Evolutionary conservation across 495 filamentous ascomycete genomes (phyloP), one percentile per base, ranked within the genome.

Genomic region (Neurospora sp.): DNA sequence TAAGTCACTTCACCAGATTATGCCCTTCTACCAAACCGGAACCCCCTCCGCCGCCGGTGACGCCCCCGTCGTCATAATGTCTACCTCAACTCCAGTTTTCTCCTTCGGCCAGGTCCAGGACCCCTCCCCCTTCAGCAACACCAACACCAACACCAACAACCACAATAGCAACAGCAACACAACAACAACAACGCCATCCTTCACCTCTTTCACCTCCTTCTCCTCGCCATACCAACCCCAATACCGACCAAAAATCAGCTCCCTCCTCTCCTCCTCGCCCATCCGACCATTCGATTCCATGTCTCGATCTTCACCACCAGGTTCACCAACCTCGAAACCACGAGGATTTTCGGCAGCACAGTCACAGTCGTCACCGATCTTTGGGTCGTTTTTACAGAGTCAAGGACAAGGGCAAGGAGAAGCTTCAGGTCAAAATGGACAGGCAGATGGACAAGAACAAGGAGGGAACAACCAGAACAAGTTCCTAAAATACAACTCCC

Each of bases 361-460:
- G 12, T 53, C 40, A 4, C 76, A 77, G 35, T 75, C 75, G 2
- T 77, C 75, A 18, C 75, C 75, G 1, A 73, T 77, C 35, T 40
- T 61, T 9, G 44, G 27, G 14, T 65, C 53, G 1, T 9, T 65
- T 0, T 18, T 65, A 1, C 71, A 71, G 14, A 31, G 37, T 2
- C 65, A 70, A 46, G 42, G 42, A n/a, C 16, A 71, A 1, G 39
- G 74, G 35, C 65, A 72, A 16, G 68, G 65, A 12, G 69, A 77
- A 71, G 38, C 80, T 76, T 70, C 76, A 73, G 46, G 74, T 77
- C 41, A 76, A 74, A 22, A 71, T 59, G 16, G 72, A 74, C 39
- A 71, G 73, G n/a, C 76, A 75, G 68, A 80, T 77, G 8, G 71
- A 76, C 42, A 73, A 74, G 44, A 74, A 77, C 68, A 75, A 76